A percentile compares a stretch with the other conserved stretches of the same genome.
Evolutionary conservation across 2,329 filamentous ascomycete species (phyloP).

Genomic region (Colletotrichum lupini): DNA sequence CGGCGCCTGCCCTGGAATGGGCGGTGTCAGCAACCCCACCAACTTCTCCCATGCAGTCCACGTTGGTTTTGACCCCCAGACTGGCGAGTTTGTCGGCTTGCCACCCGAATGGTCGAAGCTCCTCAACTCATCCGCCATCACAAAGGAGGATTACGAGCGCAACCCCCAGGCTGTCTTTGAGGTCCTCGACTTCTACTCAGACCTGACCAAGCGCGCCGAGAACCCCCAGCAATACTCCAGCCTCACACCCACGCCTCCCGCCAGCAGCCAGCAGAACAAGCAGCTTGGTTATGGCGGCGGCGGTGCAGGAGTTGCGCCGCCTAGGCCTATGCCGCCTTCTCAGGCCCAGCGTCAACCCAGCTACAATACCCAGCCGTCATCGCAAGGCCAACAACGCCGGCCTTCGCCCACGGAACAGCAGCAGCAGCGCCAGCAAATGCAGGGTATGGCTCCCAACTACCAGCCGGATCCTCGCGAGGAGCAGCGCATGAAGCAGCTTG

Average conservation of each 20-base stretch:
- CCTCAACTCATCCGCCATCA: conserved; percentile 94
- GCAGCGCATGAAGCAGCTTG: conserved; percentile 70
- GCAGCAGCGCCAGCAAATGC: conserved; percentile 69
- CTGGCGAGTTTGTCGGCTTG: conserved; percentile 92
- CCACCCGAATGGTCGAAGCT: conserved; percentile 98
- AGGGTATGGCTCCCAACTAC: conserved; percentile 66
- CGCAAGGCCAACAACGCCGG: conserved; percentile 52
- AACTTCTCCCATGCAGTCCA: conserved; percentile 98
- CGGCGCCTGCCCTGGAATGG: conserved; percentile 95
- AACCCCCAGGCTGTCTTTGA: conserved; percentile 90
- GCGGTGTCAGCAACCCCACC: conserved; percentile 96
- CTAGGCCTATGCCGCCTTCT: conserved; percentile 70
- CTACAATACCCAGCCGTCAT: conserved; percentile 51
- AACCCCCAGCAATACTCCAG: conserved; percentile 76
- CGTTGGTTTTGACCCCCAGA: conserved; percentile 95
- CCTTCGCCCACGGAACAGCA: conserved; percentile 57
- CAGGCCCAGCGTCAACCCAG: conserved; percentile 55
- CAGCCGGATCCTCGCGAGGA: conserved; percentile 65
- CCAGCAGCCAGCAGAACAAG: conserved; percentile 67
- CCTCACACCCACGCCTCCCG: conserved; percentile 74
- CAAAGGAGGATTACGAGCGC: conserved; percentile 97
- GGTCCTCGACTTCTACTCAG: conserved; percentile 86
- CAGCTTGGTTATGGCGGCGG: conserved; percentile 70
- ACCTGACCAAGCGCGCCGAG: conserved; percentile 80
- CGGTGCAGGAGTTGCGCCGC: conserved; percentile 72